Percentiles rank a stretch among this genome's conserved stretches.
Conservation (phyloP, 2,329 filamentous ascomycete species). For the Aspergillus sp. region DNA sequence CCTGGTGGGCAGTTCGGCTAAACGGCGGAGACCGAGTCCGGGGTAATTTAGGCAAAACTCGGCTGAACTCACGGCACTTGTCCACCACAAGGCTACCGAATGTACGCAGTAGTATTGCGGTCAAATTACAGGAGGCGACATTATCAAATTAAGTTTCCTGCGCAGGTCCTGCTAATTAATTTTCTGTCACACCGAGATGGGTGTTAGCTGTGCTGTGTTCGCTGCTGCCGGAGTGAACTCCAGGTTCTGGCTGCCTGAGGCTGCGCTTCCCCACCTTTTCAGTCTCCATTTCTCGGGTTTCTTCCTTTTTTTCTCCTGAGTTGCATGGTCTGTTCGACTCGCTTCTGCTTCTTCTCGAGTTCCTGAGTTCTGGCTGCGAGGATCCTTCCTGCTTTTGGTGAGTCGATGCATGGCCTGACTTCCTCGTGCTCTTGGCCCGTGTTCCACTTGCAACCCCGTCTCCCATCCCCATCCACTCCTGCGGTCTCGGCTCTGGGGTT, state of each 20-base stretch:
- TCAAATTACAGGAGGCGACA: not conserved
- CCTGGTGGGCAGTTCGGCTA: not conserved
- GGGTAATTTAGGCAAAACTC: slow-evolving; percentile 16
- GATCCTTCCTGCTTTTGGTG: not conserved
- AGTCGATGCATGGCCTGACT: not conserved
- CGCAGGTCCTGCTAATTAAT: not conserved
- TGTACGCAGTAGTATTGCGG: not conserved
- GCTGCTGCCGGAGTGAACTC: not conserved
- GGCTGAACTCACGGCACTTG: not conserved
- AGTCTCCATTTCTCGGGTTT: not conserved
- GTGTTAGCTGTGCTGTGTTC: too few relatives aligned
- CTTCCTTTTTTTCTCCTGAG: not conserved
- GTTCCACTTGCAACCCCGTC: not conserved
- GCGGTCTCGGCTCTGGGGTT: not conserved
- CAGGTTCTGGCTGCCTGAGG: not conserved
- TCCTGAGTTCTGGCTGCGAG: not conserved
- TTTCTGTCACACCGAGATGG: too few relatives aligned
- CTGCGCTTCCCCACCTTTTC: not conserved
- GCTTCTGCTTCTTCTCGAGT: not conserved
- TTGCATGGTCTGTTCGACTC: not conserved
- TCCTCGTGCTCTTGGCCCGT: not conserved
- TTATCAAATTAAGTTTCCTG: not conserved
- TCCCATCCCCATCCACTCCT: not conserved
- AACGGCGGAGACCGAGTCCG: not conserved
- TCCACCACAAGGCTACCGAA: too few relatives aligned